phyloP scores from a whole-genome alignment of 2,329 filamentous ascomycete species.

The Pyrenochaeta sp. region DNA sequence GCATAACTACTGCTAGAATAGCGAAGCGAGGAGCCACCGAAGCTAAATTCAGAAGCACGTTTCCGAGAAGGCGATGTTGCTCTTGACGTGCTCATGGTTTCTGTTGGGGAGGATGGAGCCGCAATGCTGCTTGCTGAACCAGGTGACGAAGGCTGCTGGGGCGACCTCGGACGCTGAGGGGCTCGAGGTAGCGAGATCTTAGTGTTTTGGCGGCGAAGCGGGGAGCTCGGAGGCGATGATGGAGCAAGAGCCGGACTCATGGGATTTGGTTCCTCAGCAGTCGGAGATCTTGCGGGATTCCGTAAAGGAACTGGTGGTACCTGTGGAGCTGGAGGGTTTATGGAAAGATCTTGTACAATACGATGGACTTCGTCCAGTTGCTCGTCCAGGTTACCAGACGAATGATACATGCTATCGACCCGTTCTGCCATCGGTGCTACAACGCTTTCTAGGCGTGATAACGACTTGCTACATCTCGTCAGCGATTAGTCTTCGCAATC shows the following conservation, averaged over 20 bases:
- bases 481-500: slow-evolving; percentile 10
- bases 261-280: slow-evolving; percentile 9
- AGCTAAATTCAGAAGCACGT: slow-evolving; percentile 38
- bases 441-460: slow-evolving; percentile 39
- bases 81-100: slow-evolving; percentile 8
- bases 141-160: slow-evolving; percentile 10
- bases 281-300: slow-evolving; percentile 29
- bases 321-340: slow-evolving; percentile 14
- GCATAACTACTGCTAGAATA: slow-evolving; percentile 81
- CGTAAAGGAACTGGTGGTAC: slow-evolving; percentile 21
- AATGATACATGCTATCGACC: slow-evolving; percentile 41
- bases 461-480: slow-evolving; percentile 42
- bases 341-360: slow-evolving; percentile 37
- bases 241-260: background rate
- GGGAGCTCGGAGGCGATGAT: slow-evolving; percentile 1
- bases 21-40: slow-evolving; percentile 81
- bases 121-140: slow-evolving; percentile 3
- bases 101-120: slow-evolving; percentile 17
- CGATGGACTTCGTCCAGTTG: slow-evolving; percentile 43
- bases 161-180: slow-evolving; percentile 8
- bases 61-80: slow-evolving; percentile 24
- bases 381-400: slow-evolving; percentile 30
- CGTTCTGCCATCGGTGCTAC: slow-evolving; percentile 44
- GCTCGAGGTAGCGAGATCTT: slow-evolving; percentile 9
- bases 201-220: slow-evolving; percentile 8